Evolutionary conservation across 2,329 filamentous ascomycete genomes (phyloP), one percentile per base, ranked within the genome.

Genomic region (Karstenula rhodostoma): DNA sequence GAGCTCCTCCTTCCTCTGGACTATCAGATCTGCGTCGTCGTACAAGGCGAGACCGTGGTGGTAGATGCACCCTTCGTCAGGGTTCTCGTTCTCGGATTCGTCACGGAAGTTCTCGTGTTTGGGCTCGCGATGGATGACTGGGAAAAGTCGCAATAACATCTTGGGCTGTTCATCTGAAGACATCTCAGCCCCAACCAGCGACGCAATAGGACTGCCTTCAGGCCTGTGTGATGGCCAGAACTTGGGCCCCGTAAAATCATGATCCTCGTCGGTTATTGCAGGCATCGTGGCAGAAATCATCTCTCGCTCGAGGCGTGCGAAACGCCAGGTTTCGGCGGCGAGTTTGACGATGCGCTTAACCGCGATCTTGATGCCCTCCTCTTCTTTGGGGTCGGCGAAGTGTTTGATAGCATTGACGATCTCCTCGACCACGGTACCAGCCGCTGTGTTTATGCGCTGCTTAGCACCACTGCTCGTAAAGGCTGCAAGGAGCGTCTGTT

Each of bases 251-350:
- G 66, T 71, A 48, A 75, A 76, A 25, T 73, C 69, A 29, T 77
- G 72, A 27, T 73, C 70, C 52, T 73, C 68, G 22, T 75, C 73
- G 10, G 74, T 65, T 4, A 76, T 52, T 25, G 73, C 67, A 42
- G 83, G 83, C 76, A 86, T 83, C 1, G 75, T 79, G 3, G 85
- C 85, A 12, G 80, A 76, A 51, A 87, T 84, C 64, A 85, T 80
- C 67, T 86, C 84, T 19, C 84, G 80, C 69, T 87, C 85, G 33
- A 87, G 81, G 10, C 85, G 81, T 5, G 84, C 85, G 67, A 85
- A 84, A 22, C 85, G 78, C 85, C 85, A 87, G 8, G 84, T 86
- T 70, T 87, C 84, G 1, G 85, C 84, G 2, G 85, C 85, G 22
- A 85, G 77, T 67, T 87, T 87, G 51, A 87, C 84, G 47, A 87